Percentiles rank a stretch among this genome's conserved stretches.
These are phyloP conservation scores for Aspergillus glaucus DNA, from an alignment of 2,329 filamentous ascomycete species.

Conservation along the genomic window DNA sequence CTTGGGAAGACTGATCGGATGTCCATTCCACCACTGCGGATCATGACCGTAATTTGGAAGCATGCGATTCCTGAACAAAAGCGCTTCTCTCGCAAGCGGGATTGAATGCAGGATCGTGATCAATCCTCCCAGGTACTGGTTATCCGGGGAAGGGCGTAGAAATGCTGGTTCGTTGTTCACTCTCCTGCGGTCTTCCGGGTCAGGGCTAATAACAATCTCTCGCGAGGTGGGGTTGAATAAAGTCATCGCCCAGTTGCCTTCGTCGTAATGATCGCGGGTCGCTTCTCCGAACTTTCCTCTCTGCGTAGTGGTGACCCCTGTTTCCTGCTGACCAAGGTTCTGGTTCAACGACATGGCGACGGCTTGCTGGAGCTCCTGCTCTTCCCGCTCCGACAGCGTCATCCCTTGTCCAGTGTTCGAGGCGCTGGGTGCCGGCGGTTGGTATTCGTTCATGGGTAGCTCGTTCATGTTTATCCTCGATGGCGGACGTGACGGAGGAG, in stretches of 20 bases:
- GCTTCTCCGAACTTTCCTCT: slow-evolving; percentile 49
- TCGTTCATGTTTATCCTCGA: slow-evolving; percentile 36
- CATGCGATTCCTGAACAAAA: slow-evolving; percentile 44
- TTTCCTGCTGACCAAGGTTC: slow-evolving; percentile 47
- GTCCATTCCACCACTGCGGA: slow-evolving; percentile 58
- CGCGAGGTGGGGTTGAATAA: slow-evolving; percentile 41
- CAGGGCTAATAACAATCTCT: slow-evolving; percentile 51
- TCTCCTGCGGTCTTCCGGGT: slow-evolving; percentile 45
- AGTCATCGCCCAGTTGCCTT: slow-evolving; percentile 51
- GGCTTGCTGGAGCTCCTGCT: slow-evolving; percentile 40
- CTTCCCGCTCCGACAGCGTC: slow-evolving; percentile 38
- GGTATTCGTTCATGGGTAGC: slow-evolving; percentile 11
- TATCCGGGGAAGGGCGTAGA: slow-evolving; percentile 49
- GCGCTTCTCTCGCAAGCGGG: slow-evolving; percentile 51
- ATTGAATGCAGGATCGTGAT: slow-evolving; percentile 59
- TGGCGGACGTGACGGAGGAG: slow-evolving; percentile 43
- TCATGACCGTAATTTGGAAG: slow-evolving; percentile 50
- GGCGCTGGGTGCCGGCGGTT: slow-evolving; percentile 22
- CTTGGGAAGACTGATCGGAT: slow-evolving; percentile 43
- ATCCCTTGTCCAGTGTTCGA: slow-evolving; percentile 25
- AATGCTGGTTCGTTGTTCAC: slow-evolving; percentile 48
- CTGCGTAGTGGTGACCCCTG: slow-evolving; percentile 42
- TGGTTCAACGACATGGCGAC: slow-evolving; percentile 42
- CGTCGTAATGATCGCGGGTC: slow-evolving; percentile 49
- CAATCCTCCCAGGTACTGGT: slow-evolving; percentile 51